Evolutionary conservation across 2,329 filamentous ascomycete species (phyloP).

Genomic region (Fusarium longipes): DNA sequence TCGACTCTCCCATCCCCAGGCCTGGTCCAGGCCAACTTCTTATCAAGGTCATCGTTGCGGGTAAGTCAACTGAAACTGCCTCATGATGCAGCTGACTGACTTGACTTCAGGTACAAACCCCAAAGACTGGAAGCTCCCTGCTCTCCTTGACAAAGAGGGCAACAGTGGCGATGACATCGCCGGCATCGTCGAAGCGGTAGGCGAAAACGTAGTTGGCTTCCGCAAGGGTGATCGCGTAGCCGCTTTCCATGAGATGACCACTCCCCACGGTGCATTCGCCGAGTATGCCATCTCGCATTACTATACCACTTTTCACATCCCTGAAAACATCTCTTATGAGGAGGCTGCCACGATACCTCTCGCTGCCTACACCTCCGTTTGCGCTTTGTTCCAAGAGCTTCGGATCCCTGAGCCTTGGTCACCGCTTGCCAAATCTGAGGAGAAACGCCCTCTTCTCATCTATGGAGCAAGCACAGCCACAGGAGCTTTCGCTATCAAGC

Average conservation of each 20-base stretch:
- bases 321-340: slow-evolving; percentile 36
- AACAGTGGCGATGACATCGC: slow-evolving; percentile 47
- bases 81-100: rapidly evolving
- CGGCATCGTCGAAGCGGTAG: slow-evolving; percentile 35
- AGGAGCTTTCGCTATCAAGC: slow-evolving; percentile 67
- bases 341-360: slow-evolving; percentile 25
- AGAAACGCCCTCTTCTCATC: slow-evolving; percentile 58
- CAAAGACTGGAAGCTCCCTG: slow-evolving; percentile 46
- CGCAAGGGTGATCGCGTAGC: slow-evolving; percentile 58
- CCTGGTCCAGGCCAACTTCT: slow-evolving; percentile 7
- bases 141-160: rapidly evolving
- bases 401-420: slow-evolving; percentile 16
- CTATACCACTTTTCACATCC: slow-evolving; percentile 67
- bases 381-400: slow-evolving; percentile 17
- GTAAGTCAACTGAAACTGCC: background rate
- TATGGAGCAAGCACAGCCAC: slow-evolving; percentile 65
- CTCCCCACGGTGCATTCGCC: slow-evolving; percentile 65
- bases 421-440: background rate
- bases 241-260: slow-evolving; percentile 63
- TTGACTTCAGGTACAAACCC: slow-evolving; percentile 35
- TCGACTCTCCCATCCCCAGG: slow-evolving; percentile 16
- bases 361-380: slow-evolving; percentile 11
- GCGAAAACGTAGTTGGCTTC: slow-evolving; percentile 37
- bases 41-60: slow-evolving; percentile 20
- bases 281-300: slow-evolving; percentile 69